Evolutionary conservation across 2,329 filamentous ascomycete species (phyloP), one percentile per base, ranked within the genome.

Genomic region (Helminthosporium solani): DNA sequence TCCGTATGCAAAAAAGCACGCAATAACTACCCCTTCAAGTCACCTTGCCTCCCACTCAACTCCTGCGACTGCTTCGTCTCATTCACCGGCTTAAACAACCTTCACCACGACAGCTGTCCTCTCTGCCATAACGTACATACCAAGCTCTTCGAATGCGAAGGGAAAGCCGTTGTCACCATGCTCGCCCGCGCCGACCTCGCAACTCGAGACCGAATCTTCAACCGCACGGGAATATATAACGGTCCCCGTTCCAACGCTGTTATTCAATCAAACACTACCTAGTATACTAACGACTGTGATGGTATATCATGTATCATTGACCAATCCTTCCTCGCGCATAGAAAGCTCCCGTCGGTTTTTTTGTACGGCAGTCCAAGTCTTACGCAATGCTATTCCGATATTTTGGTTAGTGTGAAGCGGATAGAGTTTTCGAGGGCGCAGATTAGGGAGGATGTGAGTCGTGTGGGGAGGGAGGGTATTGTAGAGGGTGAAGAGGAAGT

Each of bases 61-160:
- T 53, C 57, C 4, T 64, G 60, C 43, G 47, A 49, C 19, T 63
- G 60, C 40, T 42, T 64, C 8, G 55, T 61, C 16, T 36, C 27
- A 39, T 42, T 40, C 12, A 34, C 50, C 5, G 3, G 35, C 7
- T 21, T 39, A 16, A 20, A 18, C 18, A 14, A 31, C 15, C 7
- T 7, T 23, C 3, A 21, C n/a, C 11, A 45, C 15, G 46, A 51
- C 33, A 49, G 45, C 12, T 62, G 60, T 27, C 40, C 42, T 0
- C 16, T 31, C 4, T 63, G 60, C 43, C 37, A 47, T n/a, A n/a
- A n/a, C n/a, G n/a, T n/a, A n/a, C n/a, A n/a, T 31, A 45, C 18
- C 2, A 44, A 37, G 12, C 53, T 63, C 4, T 60, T 53, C 31
- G 36, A 53, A 14, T 59, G 54, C 49, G 60, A 63, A 19, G 57